Conservation (phyloP, 306 rosid genomes). For the Oemleria cerasiformis region DNA sequence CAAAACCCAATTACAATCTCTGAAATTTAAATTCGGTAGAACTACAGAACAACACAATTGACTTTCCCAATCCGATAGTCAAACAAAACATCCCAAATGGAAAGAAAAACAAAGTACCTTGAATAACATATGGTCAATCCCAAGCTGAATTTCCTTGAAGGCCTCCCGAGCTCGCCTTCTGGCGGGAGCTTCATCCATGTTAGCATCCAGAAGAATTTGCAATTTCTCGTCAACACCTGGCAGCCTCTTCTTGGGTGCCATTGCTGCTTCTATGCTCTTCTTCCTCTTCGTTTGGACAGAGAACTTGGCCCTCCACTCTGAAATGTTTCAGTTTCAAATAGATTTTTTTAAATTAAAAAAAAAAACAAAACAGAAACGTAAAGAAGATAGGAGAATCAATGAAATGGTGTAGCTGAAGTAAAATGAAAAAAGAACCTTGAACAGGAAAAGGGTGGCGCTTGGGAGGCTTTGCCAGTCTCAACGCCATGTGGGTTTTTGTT, state of each 20-base stretch:
- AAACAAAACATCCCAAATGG: background rate
- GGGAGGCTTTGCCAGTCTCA: conserved; percentile 27
- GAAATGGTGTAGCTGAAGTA: no score
- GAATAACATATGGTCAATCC: conserved; percentile 75
- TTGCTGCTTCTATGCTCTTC: conserved; percentile 27
- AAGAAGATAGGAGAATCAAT: no score
- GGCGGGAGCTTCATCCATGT: conserved; percentile 65
- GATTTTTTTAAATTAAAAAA: no score
- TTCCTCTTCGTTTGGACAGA: conserved; percentile 27
- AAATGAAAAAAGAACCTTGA: no score
- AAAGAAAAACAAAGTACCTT: conserved; percentile 37
- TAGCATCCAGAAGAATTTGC: conserved; percentile 58
- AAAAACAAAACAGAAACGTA: no score
- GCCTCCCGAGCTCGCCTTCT: conserved; percentile 82
- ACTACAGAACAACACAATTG: background rate
- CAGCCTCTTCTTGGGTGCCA: conserved; percentile 41
- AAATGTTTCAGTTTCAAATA: conserved; percentile 21
- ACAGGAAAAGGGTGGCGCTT: background rate
- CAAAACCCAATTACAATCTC: conserved; percentile 17
- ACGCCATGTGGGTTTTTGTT: conserved; percentile 21
- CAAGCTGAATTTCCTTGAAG: conserved; percentile 74
- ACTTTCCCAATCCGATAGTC: background rate
- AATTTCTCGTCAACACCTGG: conserved; percentile 50
- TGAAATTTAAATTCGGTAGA: conserved; percentile 13
- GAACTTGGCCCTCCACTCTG: conserved; percentile 28